These are phyloP conservation scores for Ophiostoma piceae DNA, from an alignment of 2,329 filamentous ascomycete species.

Conservation along the genomic window DNA sequence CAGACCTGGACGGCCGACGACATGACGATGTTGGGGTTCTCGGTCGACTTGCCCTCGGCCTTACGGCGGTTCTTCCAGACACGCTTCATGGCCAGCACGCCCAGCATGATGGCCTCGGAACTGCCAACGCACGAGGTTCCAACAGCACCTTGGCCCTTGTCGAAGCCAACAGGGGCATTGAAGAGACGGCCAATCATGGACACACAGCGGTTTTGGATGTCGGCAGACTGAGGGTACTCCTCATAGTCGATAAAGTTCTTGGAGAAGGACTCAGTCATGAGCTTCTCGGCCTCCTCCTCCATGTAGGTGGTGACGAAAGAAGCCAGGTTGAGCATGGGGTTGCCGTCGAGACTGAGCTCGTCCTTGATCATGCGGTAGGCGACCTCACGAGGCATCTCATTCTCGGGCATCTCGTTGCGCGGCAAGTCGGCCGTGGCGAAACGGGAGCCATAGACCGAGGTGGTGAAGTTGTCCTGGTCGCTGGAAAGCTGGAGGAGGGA, in stretches of 20 bases:
- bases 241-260: conserved; percentile 96
- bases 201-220: conserved; percentile 88
- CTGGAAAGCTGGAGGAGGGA: conserved; percentile 46
- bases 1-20: conserved; percentile 93
- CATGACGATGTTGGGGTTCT: conserved; percentile 90
- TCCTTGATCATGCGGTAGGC: conserved; percentile 98
- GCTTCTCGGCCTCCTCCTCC: conserved; percentile 90
- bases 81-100: conserved; percentile 87
- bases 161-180: conserved; percentile 60
- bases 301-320: conserved; percentile 19
- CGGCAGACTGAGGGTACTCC: conserved; percentile 73
- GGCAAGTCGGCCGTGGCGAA: conserved; percentile 76
- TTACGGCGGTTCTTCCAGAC: conserved; percentile 83
- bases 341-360: conserved; percentile 84
- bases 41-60: conserved; percentile 73
- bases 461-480: conserved; percentile 58
- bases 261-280: conserved; percentile 86
- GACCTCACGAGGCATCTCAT: conserved; percentile 83
- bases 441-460: conserved; percentile 80
- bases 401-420: conserved; percentile 74
- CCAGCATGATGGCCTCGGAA: conserved; percentile 83
- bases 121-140: conserved; percentile 86
- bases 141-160: conserved; percentile 59
- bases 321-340: conserved; percentile 70
- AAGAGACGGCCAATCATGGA: conserved; percentile 88